These are phyloP conservation scores for Barbatosphaeria neglecta DNA, from an alignment of 495 filamentous ascomycete genomes.

Conservation along the genomic window DNA sequence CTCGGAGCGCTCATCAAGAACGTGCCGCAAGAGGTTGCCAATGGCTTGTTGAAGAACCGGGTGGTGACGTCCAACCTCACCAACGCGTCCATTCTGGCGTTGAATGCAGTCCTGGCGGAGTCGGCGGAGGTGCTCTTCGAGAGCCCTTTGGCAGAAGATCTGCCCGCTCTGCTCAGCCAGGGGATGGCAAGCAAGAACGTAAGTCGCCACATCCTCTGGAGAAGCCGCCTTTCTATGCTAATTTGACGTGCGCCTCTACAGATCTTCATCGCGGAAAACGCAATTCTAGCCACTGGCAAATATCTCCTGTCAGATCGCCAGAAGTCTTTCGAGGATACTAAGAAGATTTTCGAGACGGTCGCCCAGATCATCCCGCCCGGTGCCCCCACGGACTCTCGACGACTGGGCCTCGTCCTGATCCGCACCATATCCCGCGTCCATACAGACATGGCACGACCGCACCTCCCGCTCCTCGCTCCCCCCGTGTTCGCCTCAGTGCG, in stretches of 20 bases:
- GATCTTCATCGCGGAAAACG: slow-evolving; percentile 75
- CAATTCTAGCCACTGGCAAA: slow-evolving; percentile 89
- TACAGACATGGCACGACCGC: slow-evolving; percentile 64
- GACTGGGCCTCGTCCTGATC: slow-evolving; percentile 77
- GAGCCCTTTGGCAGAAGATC: slow-evolving; percentile 52
- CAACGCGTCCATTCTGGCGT: slow-evolving; percentile 56
- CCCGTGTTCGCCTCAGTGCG: slow-evolving; percentile 84
- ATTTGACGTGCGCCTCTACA: not conserved
- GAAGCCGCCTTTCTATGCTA: slow-evolving; percentile 5
- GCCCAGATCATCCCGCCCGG: slow-evolving; percentile 65
- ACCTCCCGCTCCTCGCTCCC: slow-evolving; percentile 64
- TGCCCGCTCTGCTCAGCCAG: slow-evolving; percentile 63
- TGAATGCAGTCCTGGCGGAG: slow-evolving; percentile 81
- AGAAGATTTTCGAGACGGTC: slow-evolving; percentile 66
- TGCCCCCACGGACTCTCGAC: slow-evolving; percentile 66
- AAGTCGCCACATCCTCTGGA: slow-evolving; percentile 11
- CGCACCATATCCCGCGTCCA: slow-evolving; percentile 71
- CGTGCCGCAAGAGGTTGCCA: slow-evolving; percentile 53
- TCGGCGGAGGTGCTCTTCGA: slow-evolving; percentile 56
- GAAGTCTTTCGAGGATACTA: slow-evolving; percentile 58
- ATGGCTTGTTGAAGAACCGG: slow-evolving; percentile 65
- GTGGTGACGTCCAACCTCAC: slow-evolving; percentile 62
- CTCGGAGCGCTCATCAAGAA: slow-evolving; percentile 83
- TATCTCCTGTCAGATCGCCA: slow-evolving; percentile 59
- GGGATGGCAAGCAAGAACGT: slow-evolving; percentile 69